These are phyloP conservation scores for Cucurbita moschata DNA, from an alignment of 306 rosid species.

Conservation along the genomic window DNA sequence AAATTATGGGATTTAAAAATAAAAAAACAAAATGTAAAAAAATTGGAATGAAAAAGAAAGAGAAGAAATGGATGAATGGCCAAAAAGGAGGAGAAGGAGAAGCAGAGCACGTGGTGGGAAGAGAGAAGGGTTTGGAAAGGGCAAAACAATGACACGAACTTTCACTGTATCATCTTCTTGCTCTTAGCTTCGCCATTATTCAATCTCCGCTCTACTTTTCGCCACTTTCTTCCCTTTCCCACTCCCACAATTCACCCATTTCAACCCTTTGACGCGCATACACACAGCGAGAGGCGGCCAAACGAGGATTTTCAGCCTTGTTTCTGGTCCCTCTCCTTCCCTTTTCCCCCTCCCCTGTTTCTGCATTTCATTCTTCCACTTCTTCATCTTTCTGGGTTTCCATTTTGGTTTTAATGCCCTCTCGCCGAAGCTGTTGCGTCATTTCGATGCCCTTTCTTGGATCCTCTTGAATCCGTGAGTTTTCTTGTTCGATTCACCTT, in stretches of 20 bases:
- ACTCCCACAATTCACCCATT: background rate
- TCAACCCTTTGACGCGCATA: background rate
- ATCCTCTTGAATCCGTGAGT: constrained; percentile 6
- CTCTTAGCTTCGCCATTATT: background rate
- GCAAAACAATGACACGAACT: background rate
- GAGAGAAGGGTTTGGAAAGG: background rate
- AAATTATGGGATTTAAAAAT: too few species aligned
- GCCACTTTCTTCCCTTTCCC: background rate
- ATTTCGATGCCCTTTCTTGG: background rate
- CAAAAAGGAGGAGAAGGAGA: background rate
- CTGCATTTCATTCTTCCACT: background rate
- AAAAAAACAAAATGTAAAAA: background rate
- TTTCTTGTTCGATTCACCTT: background rate
- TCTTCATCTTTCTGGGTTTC: background rate
- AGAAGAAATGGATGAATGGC: background rate
- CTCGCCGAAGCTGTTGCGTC: background rate
- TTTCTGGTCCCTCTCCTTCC: background rate
- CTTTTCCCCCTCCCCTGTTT: too few species aligned
- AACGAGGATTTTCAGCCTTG: background rate
- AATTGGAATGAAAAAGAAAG: background rate
- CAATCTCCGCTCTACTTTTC: background rate
- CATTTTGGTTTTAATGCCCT: background rate
- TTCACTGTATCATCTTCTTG: background rate
- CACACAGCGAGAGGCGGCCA: background rate
- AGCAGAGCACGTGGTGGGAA: constrained; percentile 1